Conservation (phyloP, 345 rosid species). For the Adansonia digitata region DNA sequence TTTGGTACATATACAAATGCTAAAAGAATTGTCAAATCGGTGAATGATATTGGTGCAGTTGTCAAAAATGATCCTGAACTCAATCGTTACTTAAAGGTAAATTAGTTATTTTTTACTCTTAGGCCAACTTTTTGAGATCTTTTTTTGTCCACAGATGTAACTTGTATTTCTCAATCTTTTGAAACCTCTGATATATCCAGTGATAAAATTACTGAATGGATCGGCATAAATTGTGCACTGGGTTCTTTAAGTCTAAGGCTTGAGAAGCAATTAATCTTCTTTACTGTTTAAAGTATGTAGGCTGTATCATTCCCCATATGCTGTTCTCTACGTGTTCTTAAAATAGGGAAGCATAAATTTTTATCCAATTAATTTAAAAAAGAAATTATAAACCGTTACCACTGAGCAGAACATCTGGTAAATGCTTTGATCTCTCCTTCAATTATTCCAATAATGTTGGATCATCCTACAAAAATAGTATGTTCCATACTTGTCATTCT, state of each 20-base stretch:
- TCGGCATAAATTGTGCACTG: neutral
- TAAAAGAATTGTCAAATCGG: constrained; percentile 89
- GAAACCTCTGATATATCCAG: no score
- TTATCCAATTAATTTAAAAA: neutral
- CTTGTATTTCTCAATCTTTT: no score
- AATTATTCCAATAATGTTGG: neutral
- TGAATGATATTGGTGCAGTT: constrained; percentile 85
- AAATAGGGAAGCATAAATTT: neutral
- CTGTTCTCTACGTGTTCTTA: neutral
- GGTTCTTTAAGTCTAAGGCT: neutral
- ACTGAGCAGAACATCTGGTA: neutral
- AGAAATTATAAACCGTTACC: neutral
- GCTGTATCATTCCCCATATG: neutral
- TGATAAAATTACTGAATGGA: neutral
- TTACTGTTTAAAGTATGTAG: neutral
- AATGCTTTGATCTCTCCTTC: neutral
- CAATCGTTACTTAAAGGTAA: constrained; percentile 80
- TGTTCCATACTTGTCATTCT: neutral
- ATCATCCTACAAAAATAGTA: neutral
- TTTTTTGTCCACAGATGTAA: neutral
- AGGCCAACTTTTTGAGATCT: neutral
- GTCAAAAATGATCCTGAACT: constrained; percentile 87
- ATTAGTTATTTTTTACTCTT: neutral
- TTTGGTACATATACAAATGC: constrained; percentile 97
- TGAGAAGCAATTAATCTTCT: neutral